A percentile compares a stretch with the other conserved stretches of the same genome.
These are phyloP conservation scores for Gaeumannomyces sp. DNA, from an alignment of 2,329 filamentous ascomycete species.

Conservation along the genomic window DNA sequence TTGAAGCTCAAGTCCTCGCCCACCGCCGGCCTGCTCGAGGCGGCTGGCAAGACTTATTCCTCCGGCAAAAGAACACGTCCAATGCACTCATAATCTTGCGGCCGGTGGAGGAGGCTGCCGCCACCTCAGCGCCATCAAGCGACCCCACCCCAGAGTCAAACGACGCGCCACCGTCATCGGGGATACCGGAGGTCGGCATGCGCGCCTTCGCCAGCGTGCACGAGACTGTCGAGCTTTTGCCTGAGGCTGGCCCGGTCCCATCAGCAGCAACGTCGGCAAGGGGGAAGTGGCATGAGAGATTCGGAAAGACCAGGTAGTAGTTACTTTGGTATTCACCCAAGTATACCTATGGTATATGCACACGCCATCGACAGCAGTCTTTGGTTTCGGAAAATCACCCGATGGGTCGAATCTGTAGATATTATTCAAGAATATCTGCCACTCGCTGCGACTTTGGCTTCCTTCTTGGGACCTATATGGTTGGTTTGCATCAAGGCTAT, in stretches of 20 bases:
- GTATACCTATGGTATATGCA: no score
- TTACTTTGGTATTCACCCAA: neutral
- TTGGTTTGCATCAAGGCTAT: no score
- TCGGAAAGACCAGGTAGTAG: slow-evolving; percentile 38
- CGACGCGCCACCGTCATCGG: slow-evolving; percentile 1
- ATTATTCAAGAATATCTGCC: no score
- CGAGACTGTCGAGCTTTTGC: slow-evolving; percentile 56
- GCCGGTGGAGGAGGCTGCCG: slow-evolving; percentile 20
- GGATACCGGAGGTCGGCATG: slow-evolving; percentile 31
- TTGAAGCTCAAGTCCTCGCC: slow-evolving; percentile 44
- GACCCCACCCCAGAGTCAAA: slow-evolving; percentile 10
- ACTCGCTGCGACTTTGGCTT: no score
- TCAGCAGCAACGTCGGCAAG: slow-evolving; percentile 23
- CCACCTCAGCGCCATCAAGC: slow-evolving; percentile 14
- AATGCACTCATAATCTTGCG: slow-evolving; percentile 56
- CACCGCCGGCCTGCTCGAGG: slow-evolving; percentile 46
- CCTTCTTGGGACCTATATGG: no score
- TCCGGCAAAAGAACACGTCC: slow-evolving; percentile 62
- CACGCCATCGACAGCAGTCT: no score
- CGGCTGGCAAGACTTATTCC: slow-evolving; percentile 47
- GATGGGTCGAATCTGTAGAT: no score
- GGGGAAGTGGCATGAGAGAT: slow-evolving; percentile 57
- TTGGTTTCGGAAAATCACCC: no score
- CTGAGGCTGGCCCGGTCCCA: slow-evolving; percentile 28
- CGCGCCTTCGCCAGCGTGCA: slow-evolving; percentile 49